Percentiles rank a stretch among this genome's conserved stretches.
Evolutionary conservation across 2,329 filamentous ascomycete species (phyloP).

Genomic region (Thelonectria rubi): DNA sequence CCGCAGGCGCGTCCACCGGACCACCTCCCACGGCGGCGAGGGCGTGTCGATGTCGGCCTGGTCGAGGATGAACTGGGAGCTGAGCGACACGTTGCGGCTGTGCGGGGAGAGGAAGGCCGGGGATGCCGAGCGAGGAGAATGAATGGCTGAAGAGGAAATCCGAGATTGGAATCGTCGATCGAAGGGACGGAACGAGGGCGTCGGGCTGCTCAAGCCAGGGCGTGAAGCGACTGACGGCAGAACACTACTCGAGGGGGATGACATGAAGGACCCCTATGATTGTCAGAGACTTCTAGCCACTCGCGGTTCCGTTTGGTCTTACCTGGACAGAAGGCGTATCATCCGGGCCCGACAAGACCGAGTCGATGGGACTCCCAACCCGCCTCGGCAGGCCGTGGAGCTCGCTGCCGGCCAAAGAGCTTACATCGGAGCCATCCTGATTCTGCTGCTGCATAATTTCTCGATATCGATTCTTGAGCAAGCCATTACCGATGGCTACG

Average conservation of each 20-base stretch:
- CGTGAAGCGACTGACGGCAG: slow-evolving; percentile 75
- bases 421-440: slow-evolving; percentile 61
- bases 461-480: slow-evolving; percentile 54
- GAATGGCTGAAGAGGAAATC: slow-evolving; percentile 65
- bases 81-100: slow-evolving; percentile 82
- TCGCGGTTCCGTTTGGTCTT: slow-evolving; percentile 41
- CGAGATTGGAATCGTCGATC: slow-evolving; percentile 94
- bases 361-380: slow-evolving; percentile 73
- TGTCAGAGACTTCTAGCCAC: slow-evolving; percentile 39
- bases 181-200: slow-evolving; percentile 89
- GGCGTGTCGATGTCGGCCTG: slow-evolving; percentile 73
- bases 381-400: slow-evolving; percentile 62
- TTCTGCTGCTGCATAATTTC: slow-evolving; percentile 54
- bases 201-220: slow-evolving; percentile 72
- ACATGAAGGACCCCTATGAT: slow-evolving; percentile 66
- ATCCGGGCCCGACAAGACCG: slow-evolving; percentile 77
- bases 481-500: slow-evolving; percentile 35
- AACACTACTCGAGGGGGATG: slow-evolving; percentile 77
- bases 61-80: slow-evolving; percentile 72
- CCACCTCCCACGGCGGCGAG: slow-evolving; percentile 93
- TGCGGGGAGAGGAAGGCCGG: slow-evolving; percentile 80
- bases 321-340: slow-evolving; percentile 87
- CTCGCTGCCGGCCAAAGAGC: slow-evolving; percentile 58
- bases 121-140: slow-evolving; percentile 75
- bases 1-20: slow-evolving; percentile 92